phyloP scores from a whole-genome alignment of 495 filamentous ascomycete species.

The Penicillium lagena region DNA sequence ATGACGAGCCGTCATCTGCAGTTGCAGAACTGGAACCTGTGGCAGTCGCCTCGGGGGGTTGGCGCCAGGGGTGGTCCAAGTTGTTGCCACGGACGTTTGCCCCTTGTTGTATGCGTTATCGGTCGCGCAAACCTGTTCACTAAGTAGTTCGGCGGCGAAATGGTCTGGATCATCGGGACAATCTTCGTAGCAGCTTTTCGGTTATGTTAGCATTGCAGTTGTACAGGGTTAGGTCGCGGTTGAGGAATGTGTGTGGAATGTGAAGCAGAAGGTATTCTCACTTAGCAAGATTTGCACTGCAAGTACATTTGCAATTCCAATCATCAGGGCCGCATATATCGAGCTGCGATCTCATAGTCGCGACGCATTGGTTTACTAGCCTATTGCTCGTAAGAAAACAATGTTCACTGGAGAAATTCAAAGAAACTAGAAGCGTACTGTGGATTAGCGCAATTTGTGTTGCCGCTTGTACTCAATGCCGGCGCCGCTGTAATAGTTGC shows the following conservation, averaged over 20 bases:
- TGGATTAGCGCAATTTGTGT: slow-evolving; percentile 7
- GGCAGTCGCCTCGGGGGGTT: slow-evolving; percentile 3
- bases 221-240: too few species aligned
- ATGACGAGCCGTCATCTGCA: neutral
- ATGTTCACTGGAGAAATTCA: neutral
- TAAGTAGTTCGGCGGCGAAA: slow-evolving; percentile 6
- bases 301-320: slow-evolving; percentile 23
- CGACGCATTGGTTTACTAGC: slow-evolving; percentile 13
- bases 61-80: slow-evolving; percentile 10
- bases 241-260: neutral
- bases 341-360: slow-evolving; percentile 8
- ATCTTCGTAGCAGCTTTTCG: slow-evolving; percentile 15
- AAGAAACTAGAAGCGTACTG: neutral
- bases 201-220: neutral
- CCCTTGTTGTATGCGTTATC: slow-evolving; percentile 15
- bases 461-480: neutral
- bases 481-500: neutral
- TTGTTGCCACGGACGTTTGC: neutral
- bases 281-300: slow-evolving; percentile 18
- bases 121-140: slow-evolving; percentile 13
- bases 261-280: slow-evolving; percentile 1
- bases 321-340: slow-evolving; percentile 5
- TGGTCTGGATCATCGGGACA: slow-evolving; percentile 10
- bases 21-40: neutral
- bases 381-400: slow-evolving; percentile 5